phyloP scores from a whole-genome alignment of 2,329 filamentous ascomycete species.

The Stagonosporopsis chrysanthemi region DNA sequence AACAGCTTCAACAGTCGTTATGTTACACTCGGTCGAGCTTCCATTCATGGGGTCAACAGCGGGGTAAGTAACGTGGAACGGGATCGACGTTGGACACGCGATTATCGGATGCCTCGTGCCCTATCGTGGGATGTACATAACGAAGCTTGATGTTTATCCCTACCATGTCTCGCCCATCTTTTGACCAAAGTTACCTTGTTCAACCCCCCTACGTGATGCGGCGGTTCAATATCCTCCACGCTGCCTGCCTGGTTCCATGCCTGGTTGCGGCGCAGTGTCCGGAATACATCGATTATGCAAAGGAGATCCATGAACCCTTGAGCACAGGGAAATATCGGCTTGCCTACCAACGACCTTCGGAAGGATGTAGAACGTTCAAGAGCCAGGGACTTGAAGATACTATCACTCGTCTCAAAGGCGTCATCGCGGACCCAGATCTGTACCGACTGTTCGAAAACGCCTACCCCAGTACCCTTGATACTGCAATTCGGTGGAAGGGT shows the following conservation, averaged over 20 bases:
- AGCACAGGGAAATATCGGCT: conserved; percentile 56
- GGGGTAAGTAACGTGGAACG: conserved; percentile 40
- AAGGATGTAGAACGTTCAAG: conserved; percentile 57
- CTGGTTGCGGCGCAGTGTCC: conserved; percentile 50
- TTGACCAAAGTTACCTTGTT: not conserved
- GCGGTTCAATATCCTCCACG: conserved; percentile 22
- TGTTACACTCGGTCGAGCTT: conserved; percentile 29
- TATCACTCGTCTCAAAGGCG: conserved; percentile 44
- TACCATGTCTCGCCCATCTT: conserved; percentile 2
- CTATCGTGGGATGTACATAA: conserved; percentile 8
- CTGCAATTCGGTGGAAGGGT: conserved; percentile 74
- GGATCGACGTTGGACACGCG: conserved; percentile 23
- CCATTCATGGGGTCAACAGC: conserved; percentile 36
- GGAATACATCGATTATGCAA: conserved; percentile 55
- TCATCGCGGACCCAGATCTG: conserved; percentile 65
- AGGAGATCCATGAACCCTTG: conserved; percentile 52
- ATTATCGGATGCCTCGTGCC: conserved; percentile 3
- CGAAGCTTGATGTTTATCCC: not conserved
- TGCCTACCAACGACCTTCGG: conserved; percentile 54
- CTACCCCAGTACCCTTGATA: conserved; percentile 79
- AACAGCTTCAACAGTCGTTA: conserved; percentile 34
- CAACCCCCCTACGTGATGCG: conserved; percentile 33
- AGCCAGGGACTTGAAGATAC: conserved; percentile 53
- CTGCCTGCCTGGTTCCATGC: conserved; percentile 28
- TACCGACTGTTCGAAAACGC: conserved; percentile 74